Evolutionary conservation across 2,329 filamentous ascomycete species (phyloP), one percentile per base, ranked within the genome.

Genomic region (Orbilia javanica): DNA sequence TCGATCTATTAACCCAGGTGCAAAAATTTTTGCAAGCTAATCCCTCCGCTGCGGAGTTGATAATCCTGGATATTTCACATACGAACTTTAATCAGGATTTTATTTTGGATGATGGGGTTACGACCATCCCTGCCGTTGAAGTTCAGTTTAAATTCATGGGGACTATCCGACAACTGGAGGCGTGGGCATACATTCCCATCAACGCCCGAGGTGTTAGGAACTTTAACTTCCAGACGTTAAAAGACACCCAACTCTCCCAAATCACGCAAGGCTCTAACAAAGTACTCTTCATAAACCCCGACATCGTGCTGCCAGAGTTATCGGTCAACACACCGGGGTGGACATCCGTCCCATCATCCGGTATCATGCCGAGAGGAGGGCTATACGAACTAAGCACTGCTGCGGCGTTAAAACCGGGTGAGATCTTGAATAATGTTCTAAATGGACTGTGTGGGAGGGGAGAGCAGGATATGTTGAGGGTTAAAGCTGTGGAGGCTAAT

Each of bases 51-150:
- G 64, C 53, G 27, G 75, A 79, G 36, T 42, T 79, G 0, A 64
- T 79, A 2, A 69, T 72, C 11, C 20, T 79, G 3, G 69, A 74
- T 29, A 66, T 79, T 11, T 79, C 75, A 7, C 75, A 79, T 29
- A 79, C 75, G 7, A 79, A 79, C 20, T 55, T 78, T 13, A 67
- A 72, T 34, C 6, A 68, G 0, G 67, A 78, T 36, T 78, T 78
- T 42, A 64, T 31, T 3, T 29, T 78, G 4, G 62, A 67, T 1
- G 62, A 78, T 20, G 74, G 67, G 5, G n/a, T n/a, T n/a, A 62
- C 67, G 4, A 25, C 57, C 13, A 50, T 78, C 2, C 53, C 74
- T 1, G 31, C 74, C 1, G 20, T 36, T 1, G 52, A 78, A 22
- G 67, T 78, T 1, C 60, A 66, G 7, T 63, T 39, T 31, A 78